A percentile compares a stretch with the other conserved stretches of the same genome.
Evolutionary conservation across 2,329 filamentous ascomycete genomes (phyloP).

Genomic region (Arthroderma sp.): DNA sequence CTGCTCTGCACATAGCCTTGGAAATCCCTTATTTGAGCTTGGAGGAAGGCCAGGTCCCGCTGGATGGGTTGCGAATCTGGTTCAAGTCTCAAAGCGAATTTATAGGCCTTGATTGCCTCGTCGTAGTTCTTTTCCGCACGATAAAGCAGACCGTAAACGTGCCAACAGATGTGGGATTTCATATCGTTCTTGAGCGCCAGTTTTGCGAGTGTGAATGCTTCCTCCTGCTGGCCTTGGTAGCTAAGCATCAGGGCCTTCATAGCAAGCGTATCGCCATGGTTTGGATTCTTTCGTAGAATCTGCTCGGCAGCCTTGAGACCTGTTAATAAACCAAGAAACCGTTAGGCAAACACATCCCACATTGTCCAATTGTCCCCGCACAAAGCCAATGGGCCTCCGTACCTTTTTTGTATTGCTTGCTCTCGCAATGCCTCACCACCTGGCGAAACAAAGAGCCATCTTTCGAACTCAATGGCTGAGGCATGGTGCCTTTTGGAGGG

Average conservation of each 20-base stretch:
- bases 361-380: neutral
- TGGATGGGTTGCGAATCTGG: conserved; percentile 92
- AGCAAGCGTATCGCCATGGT: conserved; percentile 94
- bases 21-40: conserved; percentile 95
- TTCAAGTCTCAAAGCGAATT: conserved; percentile 82
- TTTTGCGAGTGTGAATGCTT: conserved; percentile 88
- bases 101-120: conserved; percentile 98
- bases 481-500: conserved; percentile 21
- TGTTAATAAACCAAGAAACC: conserved; percentile 15
- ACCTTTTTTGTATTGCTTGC: conserved; percentile 94
- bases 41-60: conserved; percentile 79
- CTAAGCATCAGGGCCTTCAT: conserved; percentile 99
- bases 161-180: conserved; percentile 99
- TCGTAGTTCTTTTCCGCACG: conserved; percentile 94
- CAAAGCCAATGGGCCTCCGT: conserved; percentile 12
- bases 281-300: conserved; percentile 86
- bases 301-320: conserved; percentile 92
- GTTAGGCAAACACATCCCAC: neutral
- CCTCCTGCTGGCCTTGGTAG: conserved; percentile 77
- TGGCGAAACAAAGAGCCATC: conserved; percentile 89
- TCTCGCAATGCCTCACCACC: conserved; percentile 90
- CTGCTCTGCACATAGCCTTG: conserved; percentile 84
- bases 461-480: conserved; percentile 51
- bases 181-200: conserved; percentile 87
- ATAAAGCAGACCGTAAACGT: conserved; percentile 92